Percentiles rank a stretch among this genome's conserved stretches.
These are phyloP conservation scores for Ulvella scutata DNA, from an alignment of 139 green algal species.

Conservation along the genomic window DNA sequence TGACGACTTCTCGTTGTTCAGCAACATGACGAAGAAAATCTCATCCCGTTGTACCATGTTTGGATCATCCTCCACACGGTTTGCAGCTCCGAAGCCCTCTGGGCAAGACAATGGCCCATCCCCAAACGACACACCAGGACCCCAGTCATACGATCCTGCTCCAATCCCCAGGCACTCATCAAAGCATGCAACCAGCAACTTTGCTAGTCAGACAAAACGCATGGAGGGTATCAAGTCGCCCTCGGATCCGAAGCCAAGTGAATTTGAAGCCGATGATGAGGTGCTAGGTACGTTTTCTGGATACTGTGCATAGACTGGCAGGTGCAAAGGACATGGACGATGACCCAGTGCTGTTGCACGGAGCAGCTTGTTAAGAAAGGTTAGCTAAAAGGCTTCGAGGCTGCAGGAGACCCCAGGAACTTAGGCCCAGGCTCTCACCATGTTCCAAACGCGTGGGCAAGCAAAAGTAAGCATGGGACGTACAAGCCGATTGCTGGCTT, in stretches of 20 bases:
- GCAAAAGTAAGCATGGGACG: not conserved
- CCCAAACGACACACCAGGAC: not conserved
- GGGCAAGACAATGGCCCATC: not conserved
- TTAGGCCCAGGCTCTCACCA: not conserved
- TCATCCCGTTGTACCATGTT: not conserved
- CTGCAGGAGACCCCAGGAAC: not conserved
- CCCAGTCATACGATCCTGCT: not conserved
- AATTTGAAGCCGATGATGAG: not conserved
- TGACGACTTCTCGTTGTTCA: not conserved
- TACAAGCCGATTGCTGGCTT: not conserved
- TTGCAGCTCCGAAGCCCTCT: not conserved
- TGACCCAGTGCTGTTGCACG: too few species aligned
- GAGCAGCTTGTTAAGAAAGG: too few species aligned
- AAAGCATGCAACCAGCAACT: not conserved
- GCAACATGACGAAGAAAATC: not conserved
- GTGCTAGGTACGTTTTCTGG: not conserved
- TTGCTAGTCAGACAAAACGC: not conserved
- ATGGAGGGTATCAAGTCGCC: not conserved
- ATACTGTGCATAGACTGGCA: too few species aligned
- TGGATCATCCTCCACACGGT: not conserved
- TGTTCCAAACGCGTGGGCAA: not conserved
- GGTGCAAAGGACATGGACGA: too few species aligned
- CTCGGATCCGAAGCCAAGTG: not conserved
- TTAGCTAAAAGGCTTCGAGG: too few species aligned
- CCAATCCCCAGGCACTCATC: not conserved